phyloP scores from a whole-genome alignment of 106 monocot genomes.

The Triglochin maritima region DNA sequence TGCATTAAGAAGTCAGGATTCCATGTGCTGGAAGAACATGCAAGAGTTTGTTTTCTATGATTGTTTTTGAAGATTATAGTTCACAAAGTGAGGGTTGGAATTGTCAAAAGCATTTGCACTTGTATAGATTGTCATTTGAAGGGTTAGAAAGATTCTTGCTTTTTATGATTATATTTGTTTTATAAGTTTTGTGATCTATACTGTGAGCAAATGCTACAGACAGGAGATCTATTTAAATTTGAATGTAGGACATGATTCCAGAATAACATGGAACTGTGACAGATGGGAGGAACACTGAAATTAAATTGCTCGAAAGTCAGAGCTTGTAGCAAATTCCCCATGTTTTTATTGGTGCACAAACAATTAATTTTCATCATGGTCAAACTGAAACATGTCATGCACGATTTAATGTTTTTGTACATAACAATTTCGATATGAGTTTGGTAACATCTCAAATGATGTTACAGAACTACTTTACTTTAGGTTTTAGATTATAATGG shows the following conservation, averaged over 20 bases:
- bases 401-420: no score
- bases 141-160: background rate
- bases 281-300: no score
- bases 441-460: no score
- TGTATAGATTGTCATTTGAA: background rate
- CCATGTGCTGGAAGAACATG: slow-evolving; percentile 24
- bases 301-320: no score
- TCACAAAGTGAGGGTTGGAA: background rate
- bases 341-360: no score
- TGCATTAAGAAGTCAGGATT: no score
- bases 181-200: background rate
- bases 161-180: background rate
- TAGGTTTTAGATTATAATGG: no score
- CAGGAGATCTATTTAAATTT: background rate
- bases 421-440: no score
- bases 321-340: no score
- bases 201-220: background rate
- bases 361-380: no score
- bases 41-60: slow-evolving; percentile 27
- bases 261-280: background rate
- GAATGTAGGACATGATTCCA: background rate
- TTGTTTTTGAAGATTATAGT: background rate
- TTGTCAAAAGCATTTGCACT: background rate
- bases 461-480: no score
- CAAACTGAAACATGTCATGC: no score